phyloP scores from a whole-genome alignment of 108 stramenopile genomes.

The Epipyxis sp. region DNA sequence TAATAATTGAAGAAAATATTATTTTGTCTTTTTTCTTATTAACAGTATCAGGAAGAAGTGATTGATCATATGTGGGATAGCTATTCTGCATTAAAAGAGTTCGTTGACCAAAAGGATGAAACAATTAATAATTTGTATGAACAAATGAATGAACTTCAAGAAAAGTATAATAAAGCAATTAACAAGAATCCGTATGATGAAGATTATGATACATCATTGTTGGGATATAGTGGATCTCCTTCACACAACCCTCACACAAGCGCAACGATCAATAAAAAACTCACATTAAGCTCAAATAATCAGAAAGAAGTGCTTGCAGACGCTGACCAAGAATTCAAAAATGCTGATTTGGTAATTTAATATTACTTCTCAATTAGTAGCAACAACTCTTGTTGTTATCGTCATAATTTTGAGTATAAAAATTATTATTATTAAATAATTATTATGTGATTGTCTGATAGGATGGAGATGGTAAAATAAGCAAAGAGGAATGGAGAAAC shows the following conservation, averaged over 20 bases:
- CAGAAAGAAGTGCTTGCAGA: background rate
- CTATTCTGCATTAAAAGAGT: background rate
- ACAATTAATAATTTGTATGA: background rate
- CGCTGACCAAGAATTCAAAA: conserved; percentile 10
- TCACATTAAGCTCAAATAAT: background rate
- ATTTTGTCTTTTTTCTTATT: background rate
- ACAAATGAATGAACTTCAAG: conserved; percentile 1
- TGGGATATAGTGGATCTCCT: background rate
- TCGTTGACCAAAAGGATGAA: conserved; percentile 13
- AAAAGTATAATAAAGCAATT: background rate
- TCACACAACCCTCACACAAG: background rate
- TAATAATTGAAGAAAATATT: too few relatives aligned
- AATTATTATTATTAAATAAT: too few relatives aligned
- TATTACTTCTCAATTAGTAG: too few relatives aligned
- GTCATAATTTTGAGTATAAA: too few relatives aligned
- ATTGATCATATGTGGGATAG: conserved; percentile 7
- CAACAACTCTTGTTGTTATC: too few relatives aligned
- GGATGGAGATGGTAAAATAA: background rate
- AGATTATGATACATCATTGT: background rate
- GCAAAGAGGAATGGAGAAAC: background rate
- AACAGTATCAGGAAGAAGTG: conserved; percentile 16
- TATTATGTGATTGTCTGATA: too few relatives aligned
- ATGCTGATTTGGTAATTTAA: too few relatives aligned
- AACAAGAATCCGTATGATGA: background rate
- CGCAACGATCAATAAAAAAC: too few relatives aligned